Conservation (phyloP, 176 grass and related monocot species). For the Chloris gayana region DNA sequence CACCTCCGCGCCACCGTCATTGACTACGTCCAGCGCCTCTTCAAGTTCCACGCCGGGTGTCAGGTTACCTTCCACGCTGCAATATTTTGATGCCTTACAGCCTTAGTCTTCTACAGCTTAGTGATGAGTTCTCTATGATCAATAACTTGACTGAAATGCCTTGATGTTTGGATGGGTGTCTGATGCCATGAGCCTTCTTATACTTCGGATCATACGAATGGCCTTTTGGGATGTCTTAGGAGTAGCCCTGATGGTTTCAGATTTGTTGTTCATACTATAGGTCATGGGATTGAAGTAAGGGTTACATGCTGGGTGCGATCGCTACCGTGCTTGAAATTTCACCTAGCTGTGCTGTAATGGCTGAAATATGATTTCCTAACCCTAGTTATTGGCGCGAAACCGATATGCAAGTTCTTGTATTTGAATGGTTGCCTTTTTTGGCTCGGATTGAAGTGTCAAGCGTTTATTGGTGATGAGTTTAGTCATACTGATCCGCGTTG, state of each 20-base stretch:
- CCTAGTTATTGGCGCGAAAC: conserved; percentile 11
- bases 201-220: conserved; percentile 11
- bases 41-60: conserved; percentile 40
- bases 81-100: neutral
- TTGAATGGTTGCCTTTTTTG: neutral
- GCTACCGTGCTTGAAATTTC: neutral
- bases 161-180: neutral
- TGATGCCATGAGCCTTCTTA: neutral
- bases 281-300: conserved; percentile 1
- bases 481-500: neutral
- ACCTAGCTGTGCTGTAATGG: conserved; percentile 3
- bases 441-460: neutral
- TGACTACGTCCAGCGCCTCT: conserved; percentile 66
- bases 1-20: conserved; percentile 66
- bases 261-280: conserved; percentile 6
- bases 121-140: neutral
- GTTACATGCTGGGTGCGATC: neutral
- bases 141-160: neutral
- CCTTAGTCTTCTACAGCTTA: neutral
- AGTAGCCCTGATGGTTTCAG: neutral
- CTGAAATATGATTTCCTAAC: neutral
- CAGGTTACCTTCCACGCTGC: conserved; percentile 36
- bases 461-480: neutral
- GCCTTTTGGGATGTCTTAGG: neutral
- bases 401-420: neutral